These are phyloP conservation scores for Exophiala viscosa DNA, from an alignment of 2,329 filamentous ascomycete species.

Conservation along the genomic window DNA sequence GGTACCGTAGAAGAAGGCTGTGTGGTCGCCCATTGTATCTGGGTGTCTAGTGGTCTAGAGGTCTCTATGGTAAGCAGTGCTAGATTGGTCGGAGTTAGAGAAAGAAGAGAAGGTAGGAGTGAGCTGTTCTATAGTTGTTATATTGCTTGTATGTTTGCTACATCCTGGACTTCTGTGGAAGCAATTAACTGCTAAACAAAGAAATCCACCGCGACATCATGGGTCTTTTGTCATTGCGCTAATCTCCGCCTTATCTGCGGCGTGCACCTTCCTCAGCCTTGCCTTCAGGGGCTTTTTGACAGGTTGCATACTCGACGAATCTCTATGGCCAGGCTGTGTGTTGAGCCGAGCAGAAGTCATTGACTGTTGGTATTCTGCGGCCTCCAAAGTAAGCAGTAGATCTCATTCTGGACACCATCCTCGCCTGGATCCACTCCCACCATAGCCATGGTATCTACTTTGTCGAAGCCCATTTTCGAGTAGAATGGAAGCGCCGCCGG, in stretches of 20 bases:
- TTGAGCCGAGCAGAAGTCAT: no score
- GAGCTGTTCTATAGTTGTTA: no score
- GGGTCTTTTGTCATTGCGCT: background rate
- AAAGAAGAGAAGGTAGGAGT: background rate
- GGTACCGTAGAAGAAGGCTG: slow-evolving; percentile 63
- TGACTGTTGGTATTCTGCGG: background rate
- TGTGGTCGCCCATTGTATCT: slow-evolving; percentile 44
- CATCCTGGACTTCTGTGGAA: no score
- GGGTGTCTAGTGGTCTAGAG: background rate
- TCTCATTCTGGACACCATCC: background rate
- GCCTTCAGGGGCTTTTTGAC: background rate
- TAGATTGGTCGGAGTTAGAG: background rate
- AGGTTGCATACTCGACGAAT: no score
- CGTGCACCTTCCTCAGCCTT: background rate
- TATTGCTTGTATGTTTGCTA: no score
- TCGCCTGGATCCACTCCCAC: background rate
- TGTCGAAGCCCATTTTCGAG: background rate
- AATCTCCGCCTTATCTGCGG: background rate
- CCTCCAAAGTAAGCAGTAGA: background rate
- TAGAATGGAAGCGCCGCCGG: background rate
- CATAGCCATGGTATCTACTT: background rate
- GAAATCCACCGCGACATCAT: background rate
- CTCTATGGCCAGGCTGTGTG: no score
- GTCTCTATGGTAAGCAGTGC: no score
- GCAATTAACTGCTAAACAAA: background rate